Base-by-base conservation (phyloP, 768 basidiomycete species). In the Mycena leptocephala region DNA sequence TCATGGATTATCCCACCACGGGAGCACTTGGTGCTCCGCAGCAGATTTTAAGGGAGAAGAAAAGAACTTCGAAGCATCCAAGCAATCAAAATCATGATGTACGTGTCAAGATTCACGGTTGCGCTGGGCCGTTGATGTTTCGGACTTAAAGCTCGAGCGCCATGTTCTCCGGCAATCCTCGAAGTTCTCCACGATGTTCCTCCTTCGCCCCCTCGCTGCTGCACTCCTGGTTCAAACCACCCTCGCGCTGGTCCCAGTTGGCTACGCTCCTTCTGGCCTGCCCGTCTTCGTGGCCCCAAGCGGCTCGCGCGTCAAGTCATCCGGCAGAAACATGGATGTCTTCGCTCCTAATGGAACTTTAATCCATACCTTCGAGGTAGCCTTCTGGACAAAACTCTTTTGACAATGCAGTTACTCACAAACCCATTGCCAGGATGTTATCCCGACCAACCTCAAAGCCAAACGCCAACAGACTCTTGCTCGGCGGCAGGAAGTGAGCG, bases 291-390 rank as follows among this genome's bases (percentile, higher is more conserved):
- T 63, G 5, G 70, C 43, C 22, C 61, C 61, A 22, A 72, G 70
- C 61, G 70, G 70, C 2, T 72, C 61, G 43, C 61, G 58, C 46
- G 61, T 63, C 11, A 18, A 63, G 51, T 46, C 16, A 63, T 43
- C 43, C 41, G 58, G 58, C 18, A 3, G 56, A 28, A 70, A 70
- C 58, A 70, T 70, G 43, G 43, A 43, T 6, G 43, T 43, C 43
- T 43, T 43, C 18, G 43, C 43, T 4, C 43, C 51, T 53, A 72
- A 72, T 35, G 70, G 70, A n/a, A 55, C 48, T 10, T 10, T 72
- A 1, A 62, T 72, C 61, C 70, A 72, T 63, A 63, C 61, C 13
- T 72, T 72, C 32, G 69, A 59, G 55, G 14, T n/a, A n/a, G n/a
- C n/a, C n/a, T n/a, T n/a, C n/a, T n/a, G n/a, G n/a, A n/a, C n/a